A percentile compares a stretch with the other conserved stretches of the same genome.
Conservation (phyloP, 257 asterid species). For the Orobanche coerulescens region DNA sequence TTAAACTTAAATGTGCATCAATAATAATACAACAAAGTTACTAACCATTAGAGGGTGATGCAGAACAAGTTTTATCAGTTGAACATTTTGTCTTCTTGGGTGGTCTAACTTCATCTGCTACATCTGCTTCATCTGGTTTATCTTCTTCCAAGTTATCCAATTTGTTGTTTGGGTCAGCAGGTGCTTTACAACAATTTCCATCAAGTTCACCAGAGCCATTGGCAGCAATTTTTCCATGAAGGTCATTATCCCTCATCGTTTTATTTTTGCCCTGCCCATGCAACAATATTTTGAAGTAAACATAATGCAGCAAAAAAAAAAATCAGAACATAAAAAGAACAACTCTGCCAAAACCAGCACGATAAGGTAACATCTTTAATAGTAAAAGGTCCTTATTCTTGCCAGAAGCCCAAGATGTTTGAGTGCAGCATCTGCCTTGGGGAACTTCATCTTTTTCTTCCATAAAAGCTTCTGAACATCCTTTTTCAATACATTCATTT, state of each 20-base stretch:
- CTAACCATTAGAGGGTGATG: conserved; percentile 38
- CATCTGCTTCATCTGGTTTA: conserved; percentile 28
- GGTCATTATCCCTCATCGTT: conserved; percentile 29
- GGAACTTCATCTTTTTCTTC: conserved; percentile 85
- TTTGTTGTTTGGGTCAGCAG: conserved; percentile 23
- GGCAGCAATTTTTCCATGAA: conserved; percentile 27
- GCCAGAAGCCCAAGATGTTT: conserved; percentile 73
- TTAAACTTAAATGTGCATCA: conserved; percentile 10
- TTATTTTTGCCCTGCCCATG: conserved; percentile 43
- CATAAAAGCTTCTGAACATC: conserved; percentile 91
- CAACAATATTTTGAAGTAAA: conserved; percentile 14
- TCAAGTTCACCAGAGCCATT: conserved; percentile 33
- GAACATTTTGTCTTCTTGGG: conserved; percentile 68
- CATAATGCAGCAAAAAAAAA: not conserved
- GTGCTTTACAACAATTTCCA: conserved; percentile 28
- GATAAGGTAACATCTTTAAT: not conserved
- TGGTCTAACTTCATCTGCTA: conserved; percentile 46
- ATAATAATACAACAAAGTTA: not conserved
- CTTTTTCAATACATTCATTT: conserved; percentile 59
- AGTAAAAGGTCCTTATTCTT: conserved; percentile 13
- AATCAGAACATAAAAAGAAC: not conserved
- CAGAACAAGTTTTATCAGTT: conserved; percentile 30
- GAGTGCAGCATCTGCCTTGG: conserved; percentile 69
- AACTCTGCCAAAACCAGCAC: not conserved
- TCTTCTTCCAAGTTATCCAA: conserved; percentile 32